phyloP scores from a whole-genome alignment of 176 grass and related monocot genomes.

The Aegilops bicornis region DNA sequence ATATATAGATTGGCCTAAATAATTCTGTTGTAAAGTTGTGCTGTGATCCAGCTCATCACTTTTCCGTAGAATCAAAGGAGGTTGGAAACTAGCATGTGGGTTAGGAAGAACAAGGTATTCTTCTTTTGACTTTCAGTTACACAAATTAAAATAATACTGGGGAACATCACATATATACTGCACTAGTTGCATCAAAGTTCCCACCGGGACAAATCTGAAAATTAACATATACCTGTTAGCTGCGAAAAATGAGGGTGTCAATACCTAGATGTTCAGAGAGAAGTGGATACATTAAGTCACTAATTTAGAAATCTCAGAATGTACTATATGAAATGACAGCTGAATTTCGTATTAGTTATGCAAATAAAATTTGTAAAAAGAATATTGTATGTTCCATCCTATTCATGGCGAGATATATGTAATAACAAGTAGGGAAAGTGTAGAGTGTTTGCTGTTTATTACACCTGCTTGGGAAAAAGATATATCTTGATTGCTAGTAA shows the following conservation, averaged over 20 bases:
- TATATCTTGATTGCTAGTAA: conserved; percentile 54
- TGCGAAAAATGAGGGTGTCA: conserved; percentile 2
- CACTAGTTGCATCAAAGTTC: conserved; percentile 88
- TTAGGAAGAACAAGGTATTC: neutral
- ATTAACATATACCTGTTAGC: neutral
- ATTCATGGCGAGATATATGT: neutral
- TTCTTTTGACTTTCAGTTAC: neutral
- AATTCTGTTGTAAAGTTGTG: neutral
- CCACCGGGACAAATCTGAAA: conserved; percentile 75
- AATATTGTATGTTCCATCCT: neutral
- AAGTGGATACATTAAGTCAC: neutral
- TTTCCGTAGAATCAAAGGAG: neutral
- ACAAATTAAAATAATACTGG: neutral
- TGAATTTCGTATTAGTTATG: neutral
- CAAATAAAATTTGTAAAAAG: neutral
- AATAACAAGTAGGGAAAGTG: neutral
- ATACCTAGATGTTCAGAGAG: neutral
- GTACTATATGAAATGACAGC: neutral
- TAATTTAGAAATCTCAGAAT: neutral
- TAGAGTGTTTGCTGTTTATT: neutral
- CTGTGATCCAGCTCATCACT: neutral
- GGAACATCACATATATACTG: conserved; percentile 41
- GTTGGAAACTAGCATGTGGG: neutral
- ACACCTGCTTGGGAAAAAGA: conserved; percentile 68
- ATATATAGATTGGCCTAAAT: neutral